These are phyloP conservation scores for Verticillium isaacii DNA, from an alignment of 2,329 filamentous ascomycete species.

Conservation along the genomic window DNA sequence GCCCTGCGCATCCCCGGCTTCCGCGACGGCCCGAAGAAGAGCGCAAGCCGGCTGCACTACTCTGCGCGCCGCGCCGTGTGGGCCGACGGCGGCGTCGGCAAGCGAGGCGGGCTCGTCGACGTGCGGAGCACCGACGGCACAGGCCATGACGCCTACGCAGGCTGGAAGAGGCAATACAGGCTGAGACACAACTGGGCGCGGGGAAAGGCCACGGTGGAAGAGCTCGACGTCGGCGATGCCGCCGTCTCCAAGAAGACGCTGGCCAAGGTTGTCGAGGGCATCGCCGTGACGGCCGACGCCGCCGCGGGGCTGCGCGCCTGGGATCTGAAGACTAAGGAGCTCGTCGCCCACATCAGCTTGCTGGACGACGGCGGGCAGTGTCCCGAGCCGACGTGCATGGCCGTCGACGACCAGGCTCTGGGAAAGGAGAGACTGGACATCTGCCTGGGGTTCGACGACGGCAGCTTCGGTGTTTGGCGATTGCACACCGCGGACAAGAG, in stretches of 20 bases:
- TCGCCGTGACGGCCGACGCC: slow-evolving; percentile 72
- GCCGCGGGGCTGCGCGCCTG: slow-evolving; percentile 70
- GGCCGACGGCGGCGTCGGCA: slow-evolving; percentile 35
- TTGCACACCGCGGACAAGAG: slow-evolving; percentile 40
- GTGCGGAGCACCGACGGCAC: slow-evolving; percentile 51
- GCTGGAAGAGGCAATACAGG: slow-evolving; percentile 89
- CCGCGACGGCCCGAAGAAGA: slow-evolving; percentile 26
- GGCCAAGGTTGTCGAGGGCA: slow-evolving; percentile 71
- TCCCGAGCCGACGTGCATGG: slow-evolving; percentile 55
- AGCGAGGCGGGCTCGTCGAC: slow-evolving; percentile 40
- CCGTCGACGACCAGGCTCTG: slow-evolving; percentile 52
- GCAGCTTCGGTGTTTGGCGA: slow-evolving; percentile 66
- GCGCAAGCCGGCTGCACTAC: slow-evolving; percentile 35
- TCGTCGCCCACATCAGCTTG: slow-evolving; percentile 49
- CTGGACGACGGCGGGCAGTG: slow-evolving; percentile 14
- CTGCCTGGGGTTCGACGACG: slow-evolving; percentile 66
- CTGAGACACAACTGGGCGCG: slow-evolving; percentile 86
- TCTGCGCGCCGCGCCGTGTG: slow-evolving; percentile 37
- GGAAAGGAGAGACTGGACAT: slow-evolving; percentile 49
- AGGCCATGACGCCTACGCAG: slow-evolving; percentile 53
- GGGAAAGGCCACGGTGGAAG: slow-evolving; percentile 74
- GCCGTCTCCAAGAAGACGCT: slow-evolving; percentile 51
- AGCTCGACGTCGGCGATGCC: slow-evolving; percentile 55
- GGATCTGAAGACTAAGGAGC: slow-evolving; percentile 60
- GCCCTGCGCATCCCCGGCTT: slow-evolving; percentile 71